phyloP scores from a whole-genome alignment of 805 yeast genomes.

The Starmerella gropengiesseri region DNA sequence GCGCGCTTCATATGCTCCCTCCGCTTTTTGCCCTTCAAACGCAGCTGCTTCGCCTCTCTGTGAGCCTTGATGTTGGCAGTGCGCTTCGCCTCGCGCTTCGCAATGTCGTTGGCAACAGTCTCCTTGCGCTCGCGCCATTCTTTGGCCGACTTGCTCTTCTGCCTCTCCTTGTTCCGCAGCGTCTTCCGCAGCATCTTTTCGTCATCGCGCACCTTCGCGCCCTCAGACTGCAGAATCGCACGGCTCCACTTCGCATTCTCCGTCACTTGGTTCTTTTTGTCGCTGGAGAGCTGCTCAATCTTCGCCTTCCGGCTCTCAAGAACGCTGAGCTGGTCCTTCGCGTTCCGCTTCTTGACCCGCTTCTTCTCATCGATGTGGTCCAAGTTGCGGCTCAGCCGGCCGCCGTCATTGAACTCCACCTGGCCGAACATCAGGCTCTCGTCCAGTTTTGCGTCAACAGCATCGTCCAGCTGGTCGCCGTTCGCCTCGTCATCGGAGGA shows the following conservation, averaged over 20 bases:
- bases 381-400: conserved; percentile 63
- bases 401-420: conserved; percentile 73
- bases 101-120: conserved; percentile 60
- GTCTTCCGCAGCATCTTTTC: conserved; percentile 81
- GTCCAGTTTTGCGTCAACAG: conserved; percentile 29
- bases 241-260: conserved; percentile 79
- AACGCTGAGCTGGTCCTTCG: conserved; percentile 74
- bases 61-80: conserved; percentile 83
- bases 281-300: conserved; percentile 49
- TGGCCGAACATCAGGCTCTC: conserved; percentile 52
- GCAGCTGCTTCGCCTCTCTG: conserved; percentile 53
- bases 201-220: conserved; percentile 77
- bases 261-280: conserved; percentile 43
- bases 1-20: conserved; percentile 30
- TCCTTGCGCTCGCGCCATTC: conserved; percentile 91
- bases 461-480: conserved; percentile 28
- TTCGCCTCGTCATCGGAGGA: conserved; percentile 24
- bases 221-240: conserved; percentile 78
- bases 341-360: conserved; percentile 59
- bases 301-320: conserved; percentile 64
- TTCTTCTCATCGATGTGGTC: conserved; percentile 38
- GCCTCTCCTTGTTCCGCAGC: conserved; percentile 67
- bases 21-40: conserved; percentile 61
- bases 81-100: conserved; percentile 72
- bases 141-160: conserved; percentile 72